These are phyloP conservation scores for Prunus persica DNA, from an alignment of 306 rosid genomes.

Conservation along the genomic window Prunus_persica_NCBIv2 NC_034012.1:20108001-20108500, in stretches of 20 bases:
- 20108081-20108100: neutral
- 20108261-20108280: neutral
- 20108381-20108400: neutral
- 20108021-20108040: neutral
- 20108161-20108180: no score
- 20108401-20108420: neutral
- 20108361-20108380: neutral
- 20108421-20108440: neutral
- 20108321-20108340: neutral
- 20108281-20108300: neutral
- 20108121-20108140: neutral
- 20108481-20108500: neutral
- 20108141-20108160: no score
- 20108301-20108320: neutral
- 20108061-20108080: neutral
- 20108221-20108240: neutral
- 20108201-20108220: neutral
- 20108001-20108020: neutral
- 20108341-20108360: neutral
- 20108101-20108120: neutral
- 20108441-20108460: neutral
- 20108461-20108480: neutral
- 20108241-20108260: neutral
- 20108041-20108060: neutral
- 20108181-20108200: no score